Percentiles rank a stretch among this genome's conserved stretches.
Evolutionary conservation across 305 asterid species (phyloP).

Genomic region (Fraxinus baroniana): DNA sequence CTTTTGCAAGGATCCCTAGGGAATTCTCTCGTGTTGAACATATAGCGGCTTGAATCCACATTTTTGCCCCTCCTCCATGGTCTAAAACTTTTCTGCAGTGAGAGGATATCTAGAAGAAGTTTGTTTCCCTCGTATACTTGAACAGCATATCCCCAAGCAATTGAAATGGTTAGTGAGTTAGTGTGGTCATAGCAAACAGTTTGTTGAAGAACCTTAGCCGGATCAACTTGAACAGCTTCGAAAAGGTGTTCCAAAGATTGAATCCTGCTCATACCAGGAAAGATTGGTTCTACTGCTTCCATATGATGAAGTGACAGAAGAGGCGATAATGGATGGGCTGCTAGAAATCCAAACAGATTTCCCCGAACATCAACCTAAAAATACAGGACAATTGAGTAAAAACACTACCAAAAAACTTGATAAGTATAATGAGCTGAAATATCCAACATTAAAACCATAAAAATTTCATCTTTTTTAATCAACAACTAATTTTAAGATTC

Average conservation of each 20-base stretch:
- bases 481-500: neutral
- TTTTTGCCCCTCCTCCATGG: constrained; percentile 73
- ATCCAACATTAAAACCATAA: constrained; percentile 8
- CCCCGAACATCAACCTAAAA: constrained; percentile 78
- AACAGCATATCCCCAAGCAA: constrained; percentile 86
- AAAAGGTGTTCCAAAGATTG: constrained; percentile 58
- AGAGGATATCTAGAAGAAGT: constrained; percentile 65
- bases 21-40: constrained; percentile 61
- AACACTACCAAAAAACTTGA: constrained; percentile 4
- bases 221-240: constrained; percentile 51
- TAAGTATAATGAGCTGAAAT: neutral
- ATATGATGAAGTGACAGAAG: constrained; percentile 77
- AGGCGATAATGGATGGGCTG: constrained; percentile 75
- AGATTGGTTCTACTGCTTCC: constrained; percentile 73
- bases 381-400: neutral
- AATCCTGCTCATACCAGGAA: constrained; percentile 57
- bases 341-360: constrained; percentile 62
- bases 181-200: constrained; percentile 61
- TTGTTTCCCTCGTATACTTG: constrained; percentile 62
- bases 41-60: constrained; percentile 45
- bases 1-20: constrained; percentile 59
- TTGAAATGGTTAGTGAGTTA: constrained; percentile 57
- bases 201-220: constrained; percentile 71
- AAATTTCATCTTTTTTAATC: neutral
- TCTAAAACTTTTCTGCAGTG: constrained; percentile 57